Evolutionary conservation across 805 yeast species (phyloP).

Genomic region (Ogataea pini): DNA sequence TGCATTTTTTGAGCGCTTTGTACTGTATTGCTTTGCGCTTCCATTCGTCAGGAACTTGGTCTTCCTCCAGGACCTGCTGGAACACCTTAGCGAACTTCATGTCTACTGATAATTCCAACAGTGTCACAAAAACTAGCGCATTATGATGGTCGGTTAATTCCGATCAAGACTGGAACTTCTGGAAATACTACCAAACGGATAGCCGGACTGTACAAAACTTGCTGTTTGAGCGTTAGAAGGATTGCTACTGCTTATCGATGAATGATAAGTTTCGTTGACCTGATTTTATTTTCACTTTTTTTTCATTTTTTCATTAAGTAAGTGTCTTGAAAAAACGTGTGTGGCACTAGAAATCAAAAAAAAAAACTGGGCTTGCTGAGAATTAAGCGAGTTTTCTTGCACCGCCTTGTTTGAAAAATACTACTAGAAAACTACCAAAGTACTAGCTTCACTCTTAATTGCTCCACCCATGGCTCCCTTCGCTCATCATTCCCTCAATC

Average conservation of each 20-base stretch:
- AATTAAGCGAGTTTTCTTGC: neutral
- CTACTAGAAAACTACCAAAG: no score
- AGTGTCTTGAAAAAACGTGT: neutral
- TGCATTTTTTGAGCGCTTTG: constrained; percentile 67
- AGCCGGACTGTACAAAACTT: neutral
- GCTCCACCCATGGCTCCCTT: no score
- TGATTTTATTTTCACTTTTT: no score
- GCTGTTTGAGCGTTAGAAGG: neutral
- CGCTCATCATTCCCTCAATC: no score
- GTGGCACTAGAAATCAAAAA: neutral
- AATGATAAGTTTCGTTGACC: no score
- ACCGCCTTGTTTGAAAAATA: neutral
- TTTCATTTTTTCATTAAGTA: neutral
- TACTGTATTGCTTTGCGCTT: constrained; percentile 67
- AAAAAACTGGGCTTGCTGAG: neutral
- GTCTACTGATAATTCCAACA: neutral
- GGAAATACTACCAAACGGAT: no score
- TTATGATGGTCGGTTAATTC: neutral
- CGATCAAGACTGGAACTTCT: neutral
- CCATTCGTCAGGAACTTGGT: constrained; percentile 69
- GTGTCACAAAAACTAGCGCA: neutral
- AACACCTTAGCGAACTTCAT: constrained; percentile 81
- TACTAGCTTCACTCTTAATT: no score
- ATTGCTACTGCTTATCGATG: no score
- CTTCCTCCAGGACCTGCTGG: constrained; percentile 61